Conservation (phyloP, 2,329 filamentous ascomycete species). For the Diaporthe vexans region DNA sequence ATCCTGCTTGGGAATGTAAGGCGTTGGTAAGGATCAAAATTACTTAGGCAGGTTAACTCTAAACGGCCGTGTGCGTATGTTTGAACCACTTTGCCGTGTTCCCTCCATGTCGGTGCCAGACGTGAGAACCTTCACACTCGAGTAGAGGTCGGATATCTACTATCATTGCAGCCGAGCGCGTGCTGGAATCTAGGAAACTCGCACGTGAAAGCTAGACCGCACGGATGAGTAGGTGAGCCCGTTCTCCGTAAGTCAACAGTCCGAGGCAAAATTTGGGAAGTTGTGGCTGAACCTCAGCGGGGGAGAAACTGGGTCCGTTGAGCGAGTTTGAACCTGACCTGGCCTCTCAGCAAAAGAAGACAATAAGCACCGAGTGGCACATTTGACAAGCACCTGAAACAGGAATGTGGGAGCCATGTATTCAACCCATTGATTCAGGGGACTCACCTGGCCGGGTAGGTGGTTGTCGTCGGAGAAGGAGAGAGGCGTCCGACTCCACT, state of each 20-base stretch:
- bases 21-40: not conserved
- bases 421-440: not conserved
- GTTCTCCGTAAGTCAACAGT: not conserved
- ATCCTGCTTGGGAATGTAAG: not conserved
- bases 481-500: not conserved
- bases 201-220: too few relatives aligned
- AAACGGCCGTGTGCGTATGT: not conserved
- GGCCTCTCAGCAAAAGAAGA: not conserved
- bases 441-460: too few relatives aligned
- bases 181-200: too few relatives aligned
- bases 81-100: not conserved
- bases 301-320: not conserved
- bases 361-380: not conserved
- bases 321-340: not conserved
- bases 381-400: not conserved
- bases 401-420: not conserved
- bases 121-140: not conserved
- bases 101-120: not conserved
- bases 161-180: not conserved
- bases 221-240: too few relatives aligned
- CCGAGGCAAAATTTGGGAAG: not conserved
- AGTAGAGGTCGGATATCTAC: not conserved
- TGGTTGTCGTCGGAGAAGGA: not conserved
- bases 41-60: not conserved
- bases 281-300: not conserved